These are phyloP conservation scores for Hysterangium stoloniferum DNA, from an alignment of 768 basidiomycete species.

Conservation along the genomic window DNA sequence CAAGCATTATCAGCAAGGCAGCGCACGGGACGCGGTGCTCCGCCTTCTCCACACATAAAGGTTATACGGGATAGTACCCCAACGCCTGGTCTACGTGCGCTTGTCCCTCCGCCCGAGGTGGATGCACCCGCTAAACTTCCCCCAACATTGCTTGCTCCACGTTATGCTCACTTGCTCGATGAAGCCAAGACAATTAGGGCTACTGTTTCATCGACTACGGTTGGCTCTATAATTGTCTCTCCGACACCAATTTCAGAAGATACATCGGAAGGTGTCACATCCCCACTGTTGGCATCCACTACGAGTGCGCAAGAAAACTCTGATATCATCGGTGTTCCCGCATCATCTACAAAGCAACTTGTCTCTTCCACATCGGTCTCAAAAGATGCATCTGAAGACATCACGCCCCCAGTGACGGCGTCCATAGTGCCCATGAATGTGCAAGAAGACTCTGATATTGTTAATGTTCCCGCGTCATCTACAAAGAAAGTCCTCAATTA, in stretches of 20 bases:
- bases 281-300: no score
- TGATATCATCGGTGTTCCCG: no score
- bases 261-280: no score
- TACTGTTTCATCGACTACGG: no score
- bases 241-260: no score
- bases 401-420: no score
- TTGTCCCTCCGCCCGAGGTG: neutral
- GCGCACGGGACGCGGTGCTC: conserved; percentile 46
- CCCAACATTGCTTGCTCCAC: conserved; percentile 39
- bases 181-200: no score
- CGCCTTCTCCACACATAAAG: conserved; percentile 39
- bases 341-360: no score
- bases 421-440: conserved; percentile 13
- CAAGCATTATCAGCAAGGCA: conserved; percentile 55
- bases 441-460: conserved; percentile 4
- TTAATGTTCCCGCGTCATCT: conserved; percentile 1
- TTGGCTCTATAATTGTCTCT: no score
- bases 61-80: conserved; percentile 50
- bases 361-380: no score
- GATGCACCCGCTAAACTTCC: conserved; percentile 22
- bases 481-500: conserved; percentile 13
- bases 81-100: neutral
- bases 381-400: no score
- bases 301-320: no score
- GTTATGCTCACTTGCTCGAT: conserved; percentile 51